Evolutionary conservation across 2,329 filamentous ascomycete genomes (phyloP).

Genomic region (Cordyceps cateniannulata): DNA sequence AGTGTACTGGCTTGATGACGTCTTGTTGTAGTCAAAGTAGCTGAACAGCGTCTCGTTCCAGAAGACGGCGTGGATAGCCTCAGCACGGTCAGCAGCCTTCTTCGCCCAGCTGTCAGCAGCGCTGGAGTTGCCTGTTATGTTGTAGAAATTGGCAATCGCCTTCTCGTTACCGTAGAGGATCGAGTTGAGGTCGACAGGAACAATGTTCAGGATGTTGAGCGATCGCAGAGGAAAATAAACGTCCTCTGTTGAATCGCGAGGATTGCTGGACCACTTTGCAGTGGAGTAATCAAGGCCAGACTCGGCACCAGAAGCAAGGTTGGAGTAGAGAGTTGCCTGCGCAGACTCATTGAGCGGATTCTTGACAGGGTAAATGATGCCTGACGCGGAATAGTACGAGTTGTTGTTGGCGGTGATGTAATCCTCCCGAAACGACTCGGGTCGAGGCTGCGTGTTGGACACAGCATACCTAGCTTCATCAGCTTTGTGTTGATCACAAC

Average conservation of each 20-base stretch:
- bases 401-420: constrained; percentile 58
- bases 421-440: constrained; percentile 62
- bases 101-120: constrained; percentile 43
- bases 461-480: constrained; percentile 44
- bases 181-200: constrained; percentile 62
- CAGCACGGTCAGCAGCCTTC: constrained; percentile 46
- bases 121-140: constrained; percentile 41
- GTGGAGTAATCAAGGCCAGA: constrained; percentile 57
- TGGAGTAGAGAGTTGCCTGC: constrained; percentile 48
- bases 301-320: constrained; percentile 60
- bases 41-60: constrained; percentile 57
- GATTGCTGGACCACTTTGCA: constrained; percentile 51
- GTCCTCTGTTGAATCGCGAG: constrained; percentile 51
- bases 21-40: constrained; percentile 67
- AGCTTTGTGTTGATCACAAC: neutral
- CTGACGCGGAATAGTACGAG: constrained; percentile 54
- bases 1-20: constrained; percentile 47
- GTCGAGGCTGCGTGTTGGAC: constrained; percentile 57
- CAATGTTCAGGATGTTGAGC: constrained; percentile 50
- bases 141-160: constrained; percentile 49
- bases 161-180: constrained; percentile 62
- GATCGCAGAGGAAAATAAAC: constrained; percentile 60
- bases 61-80: constrained; percentile 56
- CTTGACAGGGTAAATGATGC: constrained; percentile 50
- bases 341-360: constrained; percentile 45